phyloP scores from a whole-genome alignment of 164 flowering plant species.

The Chloranthus sessilifolius region DNA sequence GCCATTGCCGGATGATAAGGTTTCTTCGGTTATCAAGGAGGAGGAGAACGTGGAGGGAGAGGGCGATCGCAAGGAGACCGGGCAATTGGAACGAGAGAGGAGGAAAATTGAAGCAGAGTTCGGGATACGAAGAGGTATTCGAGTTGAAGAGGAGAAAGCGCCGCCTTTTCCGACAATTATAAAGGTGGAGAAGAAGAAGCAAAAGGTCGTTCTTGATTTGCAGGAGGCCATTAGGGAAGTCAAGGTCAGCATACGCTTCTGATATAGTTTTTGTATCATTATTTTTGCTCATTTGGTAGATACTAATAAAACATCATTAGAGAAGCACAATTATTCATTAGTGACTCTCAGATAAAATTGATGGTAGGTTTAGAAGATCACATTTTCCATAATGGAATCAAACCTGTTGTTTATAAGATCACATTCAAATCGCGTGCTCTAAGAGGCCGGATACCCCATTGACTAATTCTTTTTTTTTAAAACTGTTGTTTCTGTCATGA shows the following conservation, averaged over 20 bases:
- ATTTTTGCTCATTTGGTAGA: no score
- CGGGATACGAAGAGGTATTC: constrained; percentile 19
- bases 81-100: constrained; percentile 38
- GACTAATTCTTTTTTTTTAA: no score
- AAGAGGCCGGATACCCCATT: no score
- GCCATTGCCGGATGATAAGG: constrained; percentile 66
- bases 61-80: constrained; percentile 12
- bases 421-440: no score
- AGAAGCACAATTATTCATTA: no score
- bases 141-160: constrained; percentile 31
- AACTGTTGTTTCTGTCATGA: no score
- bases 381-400: no score
- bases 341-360: no score
- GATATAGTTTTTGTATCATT: no score
- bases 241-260: constrained; percentile 56
- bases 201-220: constrained; percentile 55
- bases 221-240: constrained; percentile 70
- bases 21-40: constrained; percentile 5
- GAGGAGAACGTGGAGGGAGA: constrained; percentile 14
- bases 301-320: no score
- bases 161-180: constrained; percentile 68
- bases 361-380: no score
- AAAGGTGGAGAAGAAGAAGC: constrained; percentile 50
- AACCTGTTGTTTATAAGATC: no score
- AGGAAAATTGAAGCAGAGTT: constrained; percentile 35